A percentile compares a stretch with the other conserved stretches of the same genome.
Conservation (phyloP, 345 rosid species). For the Eucalyptus sideroxylon region DNA sequence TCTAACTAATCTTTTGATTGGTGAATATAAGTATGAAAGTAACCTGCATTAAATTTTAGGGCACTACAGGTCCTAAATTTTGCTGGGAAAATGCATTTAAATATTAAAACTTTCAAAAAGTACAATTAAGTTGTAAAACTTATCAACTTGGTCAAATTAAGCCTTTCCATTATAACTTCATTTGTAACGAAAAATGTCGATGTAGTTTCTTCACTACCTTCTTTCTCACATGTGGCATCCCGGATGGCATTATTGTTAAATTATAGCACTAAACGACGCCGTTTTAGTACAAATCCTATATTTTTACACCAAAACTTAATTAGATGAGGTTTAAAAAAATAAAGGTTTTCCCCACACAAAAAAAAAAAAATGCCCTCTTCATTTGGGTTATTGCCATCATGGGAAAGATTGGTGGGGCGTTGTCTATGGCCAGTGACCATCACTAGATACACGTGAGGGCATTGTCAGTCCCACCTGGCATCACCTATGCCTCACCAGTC, state of each 20-base stretch:
- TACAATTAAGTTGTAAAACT: no score
- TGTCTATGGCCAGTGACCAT: neutral
- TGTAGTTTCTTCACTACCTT: neutral
- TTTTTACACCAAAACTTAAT: neutral
- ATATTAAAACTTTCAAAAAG: fast-evolving
- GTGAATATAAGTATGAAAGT: neutral
- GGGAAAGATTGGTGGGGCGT: neutral
- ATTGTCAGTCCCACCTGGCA: neutral
- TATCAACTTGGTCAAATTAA: no score
- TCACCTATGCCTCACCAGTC: neutral
- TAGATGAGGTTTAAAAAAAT: no score
- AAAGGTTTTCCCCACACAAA: neutral
- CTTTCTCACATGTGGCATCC: neutral
- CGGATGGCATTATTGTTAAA: neutral
- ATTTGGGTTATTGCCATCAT: neutral
- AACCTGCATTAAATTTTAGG: neutral
- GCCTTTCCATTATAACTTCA: no score
- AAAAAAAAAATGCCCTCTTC: no score
- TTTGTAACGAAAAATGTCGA: fast-evolving
- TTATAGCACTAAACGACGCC: fast-evolving
- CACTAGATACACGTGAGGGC: neutral
- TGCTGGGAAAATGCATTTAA: fast-evolving
- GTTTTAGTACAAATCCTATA: no score
- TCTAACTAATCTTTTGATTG: neutral
- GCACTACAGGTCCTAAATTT: neutral